Base-by-base conservation (phyloP, 768 basidiomycete species). In the Lyophyllum shimeji region DNA sequence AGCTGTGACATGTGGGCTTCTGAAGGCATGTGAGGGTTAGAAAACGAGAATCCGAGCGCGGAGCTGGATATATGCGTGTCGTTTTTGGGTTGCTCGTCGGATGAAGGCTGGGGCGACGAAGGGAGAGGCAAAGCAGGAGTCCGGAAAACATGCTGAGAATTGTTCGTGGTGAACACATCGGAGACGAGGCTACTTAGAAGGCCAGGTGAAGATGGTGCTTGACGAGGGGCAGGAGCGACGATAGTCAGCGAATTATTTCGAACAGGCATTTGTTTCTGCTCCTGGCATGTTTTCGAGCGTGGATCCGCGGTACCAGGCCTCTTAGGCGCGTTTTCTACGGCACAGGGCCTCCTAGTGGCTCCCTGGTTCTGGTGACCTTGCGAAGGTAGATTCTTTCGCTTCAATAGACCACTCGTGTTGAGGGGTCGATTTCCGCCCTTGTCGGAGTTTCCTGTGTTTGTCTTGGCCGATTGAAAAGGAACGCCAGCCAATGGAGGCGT, bases 281-380 rank as follows among this genome's bases (percentile, higher is more conserved):
- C 33, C 43, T 56, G 47, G 20, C 46, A 47, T 33, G 27, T 13
- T 46, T 46, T 62, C 31, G 37, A 46, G 44, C 61, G 57, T 17
- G 70, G 68, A 58, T 68, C 68, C 8, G 70, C 66, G 13, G 71
- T 72, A 31, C 65, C 70, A 42, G 71, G 70, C 20, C 69, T 50
- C 3, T 52, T 13, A 27, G 60, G 51, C 47, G 46, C 34, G 46
- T 56, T 50, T 47, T 52, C n/a, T 50, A 25, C 21, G 24, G 55
- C 44, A 31, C 56, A 57, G 9, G 58, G 48, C 21, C 52, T 55
- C 31, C 57, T 44, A 21, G 31, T 29, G 33, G 48, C 23, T 43
- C 34, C 51, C 29, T 25, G 50, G 37, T 45, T 57, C 57, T 25
- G 63, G 34, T 27, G 24, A 42, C 53, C 50, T 50, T 52, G 55